Conservation (phyloP, 306 rosid species). For the Rosa chinensis region DNA sequence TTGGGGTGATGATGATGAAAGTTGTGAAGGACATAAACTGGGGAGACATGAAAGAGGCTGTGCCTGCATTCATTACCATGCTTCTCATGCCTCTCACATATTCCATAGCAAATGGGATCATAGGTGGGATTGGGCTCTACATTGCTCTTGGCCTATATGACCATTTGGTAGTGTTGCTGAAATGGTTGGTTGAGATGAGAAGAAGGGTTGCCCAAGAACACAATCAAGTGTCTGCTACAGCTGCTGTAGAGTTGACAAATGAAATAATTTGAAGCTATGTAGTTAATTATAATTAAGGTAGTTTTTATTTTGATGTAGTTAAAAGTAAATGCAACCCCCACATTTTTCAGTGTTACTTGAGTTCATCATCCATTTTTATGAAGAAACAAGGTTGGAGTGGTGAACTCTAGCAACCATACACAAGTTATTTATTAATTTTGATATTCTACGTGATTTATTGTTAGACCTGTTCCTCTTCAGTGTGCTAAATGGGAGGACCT, state of each 20-base stretch:
- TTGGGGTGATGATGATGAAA: conserved; percentile 98
- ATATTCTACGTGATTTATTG: neutral
- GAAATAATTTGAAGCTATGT: conserved; percentile 43
- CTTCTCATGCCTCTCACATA: conserved; percentile 86
- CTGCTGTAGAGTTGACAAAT: conserved; percentile 37
- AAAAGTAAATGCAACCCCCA: neutral
- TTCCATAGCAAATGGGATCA: conserved; percentile 84
- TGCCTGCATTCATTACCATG: conserved; percentile 80
- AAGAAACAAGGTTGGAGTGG: neutral
- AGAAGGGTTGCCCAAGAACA: conserved; percentile 57
- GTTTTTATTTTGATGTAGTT: neutral
- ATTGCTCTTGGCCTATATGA: conserved; percentile 68
- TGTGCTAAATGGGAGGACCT: too few species aligned
- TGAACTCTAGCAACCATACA: neutral
- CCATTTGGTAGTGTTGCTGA: conserved; percentile 20
- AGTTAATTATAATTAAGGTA: neutral
- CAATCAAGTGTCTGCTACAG: conserved; percentile 79
- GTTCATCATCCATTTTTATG: neutral
- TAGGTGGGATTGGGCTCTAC: conserved; percentile 78
- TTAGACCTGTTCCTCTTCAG: neutral
- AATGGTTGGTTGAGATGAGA: conserved; percentile 68
- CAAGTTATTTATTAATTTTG: neutral
- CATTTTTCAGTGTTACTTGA: neutral
- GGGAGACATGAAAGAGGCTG: conserved; percentile 61
- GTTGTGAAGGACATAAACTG: conserved; percentile 88